These are phyloP conservation scores for Fraxinus greggii DNA, from an alignment of 305 asterid genomes.

Conservation along the genomic window DNA sequence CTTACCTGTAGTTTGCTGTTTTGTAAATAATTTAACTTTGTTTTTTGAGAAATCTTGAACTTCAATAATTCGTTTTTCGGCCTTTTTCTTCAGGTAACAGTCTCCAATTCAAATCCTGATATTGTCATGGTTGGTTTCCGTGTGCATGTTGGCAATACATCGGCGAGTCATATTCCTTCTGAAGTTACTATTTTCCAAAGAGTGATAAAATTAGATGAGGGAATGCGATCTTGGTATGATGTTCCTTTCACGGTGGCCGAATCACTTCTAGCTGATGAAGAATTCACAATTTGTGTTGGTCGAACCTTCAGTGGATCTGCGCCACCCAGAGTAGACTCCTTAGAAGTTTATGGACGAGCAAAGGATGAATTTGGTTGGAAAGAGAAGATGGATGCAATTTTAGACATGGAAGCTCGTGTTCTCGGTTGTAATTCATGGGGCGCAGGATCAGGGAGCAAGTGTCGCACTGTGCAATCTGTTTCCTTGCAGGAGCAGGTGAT, in stretches of 20 bases:
- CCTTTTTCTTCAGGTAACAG: constrained; percentile 60
- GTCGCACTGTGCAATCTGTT: constrained; percentile 63
- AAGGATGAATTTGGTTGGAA: constrained; percentile 99
- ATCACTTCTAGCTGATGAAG: constrained; percentile 97
- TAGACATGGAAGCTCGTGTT: constrained; percentile 88
- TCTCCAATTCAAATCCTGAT: constrained; percentile 93
- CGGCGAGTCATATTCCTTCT: constrained; percentile 90
- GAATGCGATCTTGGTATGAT: constrained; percentile 99
- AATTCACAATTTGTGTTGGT: constrained; percentile 74
- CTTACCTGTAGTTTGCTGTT: background rate
- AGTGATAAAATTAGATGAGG: constrained; percentile 86
- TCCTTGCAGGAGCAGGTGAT: constrained; percentile 89
- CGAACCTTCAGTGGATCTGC: constrained; percentile 86
- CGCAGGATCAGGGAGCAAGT: constrained; percentile 69
- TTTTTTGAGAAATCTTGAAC: constrained; percentile 15
- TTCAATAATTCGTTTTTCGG: constrained; percentile 23
- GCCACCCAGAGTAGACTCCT: constrained; percentile 83
- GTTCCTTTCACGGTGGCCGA: constrained; percentile 96
- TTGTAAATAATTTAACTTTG: constrained; percentile 10
- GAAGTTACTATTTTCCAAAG: constrained; percentile 85
- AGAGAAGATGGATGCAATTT: constrained; percentile 95
- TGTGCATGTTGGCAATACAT: constrained; percentile 88
- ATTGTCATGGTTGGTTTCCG: constrained; percentile 97
- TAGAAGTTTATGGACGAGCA: constrained; percentile 96
- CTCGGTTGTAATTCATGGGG: constrained; percentile 75